Percentiles rank a stretch among this genome's conserved stretches.
Evolutionary conservation across 768 basidiomycete genomes (phyloP).

Genomic region (Rhizopogon salebrosus): DNA sequence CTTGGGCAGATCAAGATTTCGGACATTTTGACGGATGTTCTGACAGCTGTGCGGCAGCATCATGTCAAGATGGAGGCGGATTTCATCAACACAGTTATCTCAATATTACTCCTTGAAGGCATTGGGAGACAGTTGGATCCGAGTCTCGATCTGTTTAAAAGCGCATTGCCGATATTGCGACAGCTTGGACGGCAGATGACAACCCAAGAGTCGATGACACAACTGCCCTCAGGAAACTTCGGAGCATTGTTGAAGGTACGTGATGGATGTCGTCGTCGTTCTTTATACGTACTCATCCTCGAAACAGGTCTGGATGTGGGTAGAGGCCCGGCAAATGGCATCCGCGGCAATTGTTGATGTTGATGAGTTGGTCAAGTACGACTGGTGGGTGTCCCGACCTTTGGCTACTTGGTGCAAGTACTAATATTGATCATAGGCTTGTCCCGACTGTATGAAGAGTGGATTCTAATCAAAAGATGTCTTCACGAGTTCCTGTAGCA

Average conservation of each 20-base stretch:
- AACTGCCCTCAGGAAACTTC: conserved; percentile 65
- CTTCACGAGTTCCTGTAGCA: neutral
- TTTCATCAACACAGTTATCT: conserved; percentile 97
- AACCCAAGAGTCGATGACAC: conserved; percentile 54
- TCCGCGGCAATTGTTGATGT: conserved; percentile 72
- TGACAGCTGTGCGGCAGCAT: conserved; percentile 80
- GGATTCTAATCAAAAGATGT: neutral
- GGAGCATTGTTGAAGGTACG: conserved; percentile 84
- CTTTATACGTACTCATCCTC: conserved; percentile 4
- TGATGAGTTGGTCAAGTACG: conserved; percentile 84
- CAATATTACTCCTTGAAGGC: conserved; percentile 88
- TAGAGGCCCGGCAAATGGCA: conserved; percentile 88
- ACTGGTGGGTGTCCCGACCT: conserved; percentile 55
- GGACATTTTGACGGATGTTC: conserved; percentile 85
- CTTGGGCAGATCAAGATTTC: conserved; percentile 96
- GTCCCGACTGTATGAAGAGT: conserved; percentile 38
- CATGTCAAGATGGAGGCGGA: conserved; percentile 99
- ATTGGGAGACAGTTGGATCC: conserved; percentile 95
- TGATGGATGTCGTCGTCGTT: neutral
- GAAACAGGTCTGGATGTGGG: conserved; percentile 81
- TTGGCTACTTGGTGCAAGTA: conserved; percentile 1
- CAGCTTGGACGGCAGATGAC: conserved; percentile 92
- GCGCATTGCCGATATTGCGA: conserved; percentile 88
- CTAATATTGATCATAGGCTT: conserved; percentile 35
- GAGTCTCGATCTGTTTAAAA: conserved; percentile 88